Percentiles rank a stretch among this genome's conserved stretches.
These are phyloP conservation scores for Arthrobotrys sphaeroides DNA, from an alignment of 2,329 filamentous ascomycete genomes.

Conservation along the genomic window DNA sequence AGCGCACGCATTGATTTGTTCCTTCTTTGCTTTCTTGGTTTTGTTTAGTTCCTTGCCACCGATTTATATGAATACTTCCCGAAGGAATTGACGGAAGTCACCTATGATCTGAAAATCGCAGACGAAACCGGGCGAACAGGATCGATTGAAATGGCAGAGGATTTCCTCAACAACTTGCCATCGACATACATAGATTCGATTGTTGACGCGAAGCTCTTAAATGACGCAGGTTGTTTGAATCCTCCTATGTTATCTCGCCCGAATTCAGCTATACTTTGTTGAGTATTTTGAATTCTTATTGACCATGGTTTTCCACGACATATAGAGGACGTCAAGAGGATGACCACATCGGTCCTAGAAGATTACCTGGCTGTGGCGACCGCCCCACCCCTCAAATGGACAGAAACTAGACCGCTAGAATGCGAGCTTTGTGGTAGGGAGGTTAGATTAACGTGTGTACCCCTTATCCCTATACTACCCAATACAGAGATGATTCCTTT, in stretches of 20 bases:
- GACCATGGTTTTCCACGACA: neutral
- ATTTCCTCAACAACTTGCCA: constrained; percentile 46
- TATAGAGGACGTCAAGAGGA: constrained; percentile 49
- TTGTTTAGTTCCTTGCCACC: constrained; percentile 43
- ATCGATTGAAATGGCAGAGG: constrained; percentile 43
- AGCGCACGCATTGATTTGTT: constrained; percentile 33
- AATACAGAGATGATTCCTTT: neutral
- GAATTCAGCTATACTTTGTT: neutral
- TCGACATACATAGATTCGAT: constrained; percentile 47
- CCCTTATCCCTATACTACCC: neutral
- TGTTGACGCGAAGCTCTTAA: constrained; percentile 46
- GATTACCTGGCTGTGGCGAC: constrained; percentile 70
- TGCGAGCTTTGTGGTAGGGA: constrained; percentile 79
- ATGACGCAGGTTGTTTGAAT: constrained; percentile 47
- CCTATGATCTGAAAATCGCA: constrained; percentile 43
- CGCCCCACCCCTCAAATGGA: constrained; percentile 72
- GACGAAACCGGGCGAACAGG: constrained; percentile 40
- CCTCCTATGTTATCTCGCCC: neutral
- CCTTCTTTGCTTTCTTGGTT: neutral
- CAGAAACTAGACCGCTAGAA: constrained; percentile 66
- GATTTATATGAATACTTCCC: constrained; percentile 51
- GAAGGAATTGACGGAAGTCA: constrained; percentile 44
- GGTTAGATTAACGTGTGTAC: constrained; percentile 44
- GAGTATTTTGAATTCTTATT: neutral
- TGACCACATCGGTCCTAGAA: constrained; percentile 62